These are phyloP conservation scores for Coriaria nepalensis DNA, from an alignment of 306 rosid genomes.

Conservation along the genomic window DNA sequence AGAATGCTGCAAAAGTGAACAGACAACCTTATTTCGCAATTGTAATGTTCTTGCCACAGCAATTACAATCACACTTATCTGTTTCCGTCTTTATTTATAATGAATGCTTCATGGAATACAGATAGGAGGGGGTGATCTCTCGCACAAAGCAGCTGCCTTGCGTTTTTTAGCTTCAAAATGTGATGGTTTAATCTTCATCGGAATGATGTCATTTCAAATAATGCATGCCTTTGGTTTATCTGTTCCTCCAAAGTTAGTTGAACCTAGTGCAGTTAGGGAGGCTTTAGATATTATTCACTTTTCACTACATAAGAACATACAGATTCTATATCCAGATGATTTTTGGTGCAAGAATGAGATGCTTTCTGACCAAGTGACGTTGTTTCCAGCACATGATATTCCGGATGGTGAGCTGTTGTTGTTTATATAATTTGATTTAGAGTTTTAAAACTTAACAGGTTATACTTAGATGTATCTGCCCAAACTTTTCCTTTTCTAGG, in stretches of 20 bases:
- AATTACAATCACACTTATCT: background rate
- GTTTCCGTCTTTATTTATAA: background rate
- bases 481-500: constrained; percentile 24
- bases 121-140: constrained; percentile 74
- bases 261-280: constrained; percentile 29
- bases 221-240: constrained; percentile 61
- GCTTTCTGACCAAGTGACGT: constrained; percentile 32
- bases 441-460: background rate
- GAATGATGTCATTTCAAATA: constrained; percentile 84
- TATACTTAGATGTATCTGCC: background rate
- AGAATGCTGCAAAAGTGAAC: constrained; percentile 30
- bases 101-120: constrained; percentile 16
- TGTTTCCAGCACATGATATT: constrained; percentile 47
- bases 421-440: constrained; percentile 4
- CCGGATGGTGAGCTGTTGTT: constrained; percentile 52
- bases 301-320: constrained; percentile 33
- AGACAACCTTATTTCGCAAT: constrained; percentile 66
- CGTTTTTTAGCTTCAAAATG: constrained; percentile 59
- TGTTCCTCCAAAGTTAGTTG: constrained; percentile 43
- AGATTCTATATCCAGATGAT: constrained; percentile 61
- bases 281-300: constrained; percentile 43
- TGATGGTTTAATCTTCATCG: constrained; percentile 64
- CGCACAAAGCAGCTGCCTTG: constrained; percentile 58
- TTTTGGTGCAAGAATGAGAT: constrained; percentile 56
- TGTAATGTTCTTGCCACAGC: constrained; percentile 31